phyloP scores from a whole-genome alignment of 768 basidiomycete species.

The Brasilioporus rufonigricans region DNA sequence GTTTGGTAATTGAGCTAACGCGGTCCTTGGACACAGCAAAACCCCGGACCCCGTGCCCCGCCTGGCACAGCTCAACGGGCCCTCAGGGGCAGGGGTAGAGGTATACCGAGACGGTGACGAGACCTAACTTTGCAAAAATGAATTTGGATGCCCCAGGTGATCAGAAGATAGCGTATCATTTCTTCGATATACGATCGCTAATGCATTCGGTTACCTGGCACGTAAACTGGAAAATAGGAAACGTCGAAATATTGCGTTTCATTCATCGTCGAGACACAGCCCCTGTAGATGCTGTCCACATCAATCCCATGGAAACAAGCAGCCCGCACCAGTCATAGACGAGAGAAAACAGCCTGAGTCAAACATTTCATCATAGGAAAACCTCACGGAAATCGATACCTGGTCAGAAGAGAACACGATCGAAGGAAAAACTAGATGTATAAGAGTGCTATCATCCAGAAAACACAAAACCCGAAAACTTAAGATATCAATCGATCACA shows the following conservation, averaged over 20 bases:
- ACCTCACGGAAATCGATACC: too few relatives aligned
- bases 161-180: conserved; percentile 18
- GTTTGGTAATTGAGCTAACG: conserved; percentile 16
- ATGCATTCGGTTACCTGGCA: conserved; percentile 1
- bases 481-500: too few relatives aligned
- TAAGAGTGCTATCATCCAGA: too few relatives aligned
- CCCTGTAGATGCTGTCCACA: too few relatives aligned
- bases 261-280: neutral
- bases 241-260: neutral
- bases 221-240: neutral
- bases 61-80: conserved; percentile 90
- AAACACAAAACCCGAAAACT: too few relatives aligned
- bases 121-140: conserved; percentile 12
- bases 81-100: conserved; percentile 82
- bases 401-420: too few relatives aligned
- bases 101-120: conserved; percentile 65
- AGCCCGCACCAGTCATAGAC: too few relatives aligned
- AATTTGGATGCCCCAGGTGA: conserved; percentile 2
- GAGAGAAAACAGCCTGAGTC: too few relatives aligned
- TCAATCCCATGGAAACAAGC: too few relatives aligned
- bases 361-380: too few relatives aligned
- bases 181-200: conserved; percentile 17
- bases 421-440: too few relatives aligned
- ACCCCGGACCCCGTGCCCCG: conserved; percentile 84
- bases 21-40: conserved; percentile 45